Base-by-base conservation (phyloP, 2,329 filamentous ascomycete species). In the Diatrype stigma region DNA sequence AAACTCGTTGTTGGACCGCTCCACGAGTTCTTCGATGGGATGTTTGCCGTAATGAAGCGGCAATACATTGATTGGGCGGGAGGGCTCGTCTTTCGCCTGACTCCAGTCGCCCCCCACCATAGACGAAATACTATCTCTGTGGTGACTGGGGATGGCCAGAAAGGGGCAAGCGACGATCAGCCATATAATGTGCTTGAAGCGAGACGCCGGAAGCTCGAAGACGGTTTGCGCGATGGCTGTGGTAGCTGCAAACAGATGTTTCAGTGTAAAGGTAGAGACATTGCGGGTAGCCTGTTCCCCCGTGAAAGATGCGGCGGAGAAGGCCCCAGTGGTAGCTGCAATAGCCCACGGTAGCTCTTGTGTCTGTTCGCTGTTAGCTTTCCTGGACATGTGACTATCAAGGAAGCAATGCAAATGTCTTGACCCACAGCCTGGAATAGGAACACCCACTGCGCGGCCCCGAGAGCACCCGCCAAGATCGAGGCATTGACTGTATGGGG, bases 11-110 rank as follows among this genome's bases (percentile, higher is more conserved):
- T 60, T 63, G 0, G 70, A 69, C 2, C 57, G 49, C 0, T 54
- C 51, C 1, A 64, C 60, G 1, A 76, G 50, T 0, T 49, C 28
- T 37, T 73, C 68, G 10, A 74, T 56, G 0, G 74, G 72, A 48
- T 76, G 72, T 0, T 60, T 42, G 2, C 48, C 19, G 0, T 38
- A 21, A 12, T 46, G 28, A 8, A 44, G 5, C 22, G 40, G 40
- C n/a, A 44, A 17, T 23, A 44, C 21, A 26, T 22, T n/a, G n/a
- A 44, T 11, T 4, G 40, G 40, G 22, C 40, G 5, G 22, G 22
- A 12, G 22, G 26, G 21, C 3, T n/a, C 22, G 22, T 26, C 40
- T 26, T 44, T 5, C 10, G 40, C 40, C 12, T 12, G 12, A n/a
- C 12, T 19, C 40, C 40, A 44, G 22, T 28, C 40, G 21, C 22